Percentiles rank a stretch among this genome's conserved stretches.
Evolutionary conservation across 23 red algal species (phyloP).

Genomic region (Agarophyton chilense): DNA sequence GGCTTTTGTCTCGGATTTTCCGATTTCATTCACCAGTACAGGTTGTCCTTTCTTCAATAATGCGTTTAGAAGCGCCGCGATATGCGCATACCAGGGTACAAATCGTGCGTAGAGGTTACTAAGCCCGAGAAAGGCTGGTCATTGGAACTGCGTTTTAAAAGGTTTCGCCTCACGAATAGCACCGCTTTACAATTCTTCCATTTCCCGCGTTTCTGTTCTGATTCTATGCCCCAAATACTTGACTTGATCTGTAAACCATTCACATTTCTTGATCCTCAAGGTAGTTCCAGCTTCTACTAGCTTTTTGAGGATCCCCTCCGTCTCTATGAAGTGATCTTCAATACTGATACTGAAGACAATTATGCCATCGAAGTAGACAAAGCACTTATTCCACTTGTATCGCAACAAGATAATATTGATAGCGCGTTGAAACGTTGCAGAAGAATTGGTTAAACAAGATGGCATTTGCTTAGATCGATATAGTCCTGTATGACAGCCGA

Average conservation of each 20-base stretch:
- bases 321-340: not conserved
- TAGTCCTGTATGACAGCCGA: not conserved
- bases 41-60: not conserved
- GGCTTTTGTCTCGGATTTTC: not conserved
- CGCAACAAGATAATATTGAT: slow-evolving; percentile 17
- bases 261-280: slow-evolving; percentile 16
- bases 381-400: not conserved
- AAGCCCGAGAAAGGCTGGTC: slow-evolving; percentile 1
- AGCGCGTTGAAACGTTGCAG: slow-evolving; percentile 30
- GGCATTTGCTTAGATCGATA: slow-evolving; percentile 1
- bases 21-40: not conserved
- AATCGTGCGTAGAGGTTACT: not conserved
- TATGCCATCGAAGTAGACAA: not conserved
- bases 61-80: not conserved
- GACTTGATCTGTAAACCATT: slow-evolving; percentile 1
- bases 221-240: slow-evolving; percentile 14
- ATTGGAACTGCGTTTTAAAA: not conserved
- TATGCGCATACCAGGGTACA: not conserved
- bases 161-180: not conserved
- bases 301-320: not conserved
- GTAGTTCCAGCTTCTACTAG: not conserved
- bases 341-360: not conserved
- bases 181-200: not conserved
- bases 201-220: slow-evolving; percentile 17
- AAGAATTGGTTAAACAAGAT: slow-evolving; percentile 12